Percentiles rank a stretch among this genome's conserved stretches.
These are phyloP conservation scores for Cercophora sp. DNA, from an alignment of 495 filamentous ascomycete genomes.

Conservation along the genomic window DNA sequence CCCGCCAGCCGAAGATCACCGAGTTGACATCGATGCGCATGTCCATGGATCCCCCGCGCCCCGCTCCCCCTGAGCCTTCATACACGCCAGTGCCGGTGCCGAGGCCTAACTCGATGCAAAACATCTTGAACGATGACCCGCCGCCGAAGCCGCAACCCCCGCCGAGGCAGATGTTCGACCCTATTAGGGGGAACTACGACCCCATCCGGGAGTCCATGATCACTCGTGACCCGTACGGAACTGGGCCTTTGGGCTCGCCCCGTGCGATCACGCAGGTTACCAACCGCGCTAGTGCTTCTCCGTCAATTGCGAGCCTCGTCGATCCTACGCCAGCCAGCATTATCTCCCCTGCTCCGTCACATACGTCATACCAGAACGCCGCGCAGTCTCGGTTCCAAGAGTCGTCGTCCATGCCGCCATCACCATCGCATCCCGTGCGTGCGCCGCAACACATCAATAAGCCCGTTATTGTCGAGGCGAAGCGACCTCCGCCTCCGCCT, in stretches of 20 bases:
- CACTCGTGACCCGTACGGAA: conserved; percentile 47
- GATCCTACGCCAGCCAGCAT: conserved; percentile 60
- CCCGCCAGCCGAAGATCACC: conserved; percentile 36
- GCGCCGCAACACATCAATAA: conserved; percentile 34
- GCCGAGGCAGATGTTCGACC: conserved; percentile 82
- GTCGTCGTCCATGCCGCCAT: conserved; percentile 25
- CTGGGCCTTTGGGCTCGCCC: conserved; percentile 51
- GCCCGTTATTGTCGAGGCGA: conserved; percentile 29
- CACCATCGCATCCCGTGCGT: conserved; percentile 25
- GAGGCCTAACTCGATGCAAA: conserved; percentile 43
- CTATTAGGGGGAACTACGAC: conserved; percentile 71
- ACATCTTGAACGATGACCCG: conserved; percentile 46
- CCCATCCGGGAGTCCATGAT: conserved; percentile 46
- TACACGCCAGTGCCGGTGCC: conserved; percentile 38
- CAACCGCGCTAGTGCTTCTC: conserved; percentile 77
- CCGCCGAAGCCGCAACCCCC: conserved; percentile 42
- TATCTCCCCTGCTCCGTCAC: conserved; percentile 43
- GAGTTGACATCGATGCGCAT: conserved; percentile 35
- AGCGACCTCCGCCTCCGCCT: conserved; percentile 30
- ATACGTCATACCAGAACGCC: conserved; percentile 37
- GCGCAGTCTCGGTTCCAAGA: conserved; percentile 27
- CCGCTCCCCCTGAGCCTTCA: conserved; percentile 16
- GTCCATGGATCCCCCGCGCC: conserved; percentile 25
- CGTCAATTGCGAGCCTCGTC: conserved; percentile 84
- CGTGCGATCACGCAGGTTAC: conserved; percentile 44